Evolutionary conservation across 2,329 filamentous ascomycete species (phyloP).

Genomic region (Leptoxyphium fumago): DNA sequence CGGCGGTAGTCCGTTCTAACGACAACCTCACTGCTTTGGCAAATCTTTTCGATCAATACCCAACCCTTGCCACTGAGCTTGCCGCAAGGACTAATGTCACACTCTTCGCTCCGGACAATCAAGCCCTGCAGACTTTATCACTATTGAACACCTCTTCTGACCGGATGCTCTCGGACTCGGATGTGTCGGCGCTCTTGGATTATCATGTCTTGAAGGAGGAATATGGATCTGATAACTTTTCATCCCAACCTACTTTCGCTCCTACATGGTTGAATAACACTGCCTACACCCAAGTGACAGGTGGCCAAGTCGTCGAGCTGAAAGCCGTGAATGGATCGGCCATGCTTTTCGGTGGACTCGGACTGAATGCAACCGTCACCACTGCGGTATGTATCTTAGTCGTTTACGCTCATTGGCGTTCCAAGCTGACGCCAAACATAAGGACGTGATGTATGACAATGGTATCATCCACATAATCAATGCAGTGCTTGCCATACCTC

Average conservation of each 20-base stretch:
- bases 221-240: slow-evolving; percentile 24
- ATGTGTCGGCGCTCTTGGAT: slow-evolving; percentile 30
- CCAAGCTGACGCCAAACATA: background rate
- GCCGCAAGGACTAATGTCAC: slow-evolving; percentile 36
- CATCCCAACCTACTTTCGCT: slow-evolving; percentile 25
- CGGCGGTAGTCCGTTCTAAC: slow-evolving; percentile 18
- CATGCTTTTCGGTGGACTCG: slow-evolving; percentile 37
- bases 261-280: slow-evolving; percentile 36
- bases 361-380: slow-evolving; percentile 34
- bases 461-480: slow-evolving; percentile 35
- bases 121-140: slow-evolving; percentile 10
- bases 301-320: slow-evolving; percentile 41
- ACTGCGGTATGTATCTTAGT: slow-evolving; percentile 27
- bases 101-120: slow-evolving; percentile 42
- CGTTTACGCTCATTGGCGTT: too few species aligned
- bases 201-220: slow-evolving; percentile 47
- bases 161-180: slow-evolving; percentile 13
- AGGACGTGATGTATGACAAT: background rate
- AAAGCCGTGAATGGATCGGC: slow-evolving; percentile 20
- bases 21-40: slow-evolving; percentile 20
- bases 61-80: slow-evolving; percentile 25
- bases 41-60: slow-evolving; percentile 22
- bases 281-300: slow-evolving; percentile 43
- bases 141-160: slow-evolving; percentile 16
- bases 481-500: slow-evolving; percentile 27